phyloP scores from a whole-genome alignment of 345 rosid genomes.

The Salix udensis region DNA sequence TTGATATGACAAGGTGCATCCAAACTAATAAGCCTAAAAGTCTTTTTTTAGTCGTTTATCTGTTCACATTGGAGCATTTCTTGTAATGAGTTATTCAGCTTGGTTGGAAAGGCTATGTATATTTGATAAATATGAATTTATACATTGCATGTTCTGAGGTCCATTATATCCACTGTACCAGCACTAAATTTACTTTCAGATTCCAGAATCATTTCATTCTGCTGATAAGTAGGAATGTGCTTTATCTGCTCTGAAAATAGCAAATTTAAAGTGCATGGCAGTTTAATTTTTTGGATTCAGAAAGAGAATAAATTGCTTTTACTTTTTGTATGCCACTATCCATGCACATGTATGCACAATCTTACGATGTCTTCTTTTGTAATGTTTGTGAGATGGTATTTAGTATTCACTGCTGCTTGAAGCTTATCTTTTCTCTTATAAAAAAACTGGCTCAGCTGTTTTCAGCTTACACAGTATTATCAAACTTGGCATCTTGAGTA shows the following conservation, averaged over 20 bases:
- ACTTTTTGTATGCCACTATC: too few relatives aligned
- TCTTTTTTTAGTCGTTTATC: not conserved
- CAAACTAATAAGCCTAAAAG: not conserved
- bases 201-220: not conserved
- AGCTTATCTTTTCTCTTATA: not conserved
- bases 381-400: too few relatives aligned
- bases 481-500: not conserved
- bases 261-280: too few relatives aligned
- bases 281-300: too few relatives aligned
- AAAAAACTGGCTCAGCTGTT: too few relatives aligned
- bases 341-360: not conserved
- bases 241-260: too few relatives aligned
- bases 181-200: not conserved
- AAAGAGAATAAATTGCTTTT: too few relatives aligned
- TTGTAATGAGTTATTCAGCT: not conserved
- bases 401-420: not conserved
- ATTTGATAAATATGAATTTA: not conserved
- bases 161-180: not conserved
- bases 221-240: not conserved
- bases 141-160: not conserved
- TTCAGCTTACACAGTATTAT: not conserved
- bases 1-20: conserved; percentile 2
- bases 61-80: not conserved
- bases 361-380: not conserved
- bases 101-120: not conserved